A percentile compares a stretch with the other conserved stretches of the same genome.
These are phyloP conservation scores for Phytopythium delawarense DNA, from an alignment of 352 stramenopile species.

Conservation along the genomic window DNA sequence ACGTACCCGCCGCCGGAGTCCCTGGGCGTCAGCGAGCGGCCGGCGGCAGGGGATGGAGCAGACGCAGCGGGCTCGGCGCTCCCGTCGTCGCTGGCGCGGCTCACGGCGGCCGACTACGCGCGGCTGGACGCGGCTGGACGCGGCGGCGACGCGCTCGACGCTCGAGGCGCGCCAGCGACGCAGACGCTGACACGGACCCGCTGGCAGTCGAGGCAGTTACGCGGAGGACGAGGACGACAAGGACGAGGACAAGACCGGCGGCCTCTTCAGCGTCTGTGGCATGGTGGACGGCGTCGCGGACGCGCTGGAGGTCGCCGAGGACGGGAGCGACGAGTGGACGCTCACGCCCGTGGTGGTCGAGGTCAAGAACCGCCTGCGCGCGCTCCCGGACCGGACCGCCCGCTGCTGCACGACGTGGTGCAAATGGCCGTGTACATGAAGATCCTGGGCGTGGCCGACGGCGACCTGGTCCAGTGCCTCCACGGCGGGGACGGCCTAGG, in stretches of 20 bases:
- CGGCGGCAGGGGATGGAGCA: neutral
- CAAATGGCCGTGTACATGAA: conserved; percentile 85
- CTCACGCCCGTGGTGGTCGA: conserved; percentile 64
- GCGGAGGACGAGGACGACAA: neutral
- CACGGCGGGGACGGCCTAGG: conserved; percentile 20
- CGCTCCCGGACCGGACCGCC: conserved; percentile 47
- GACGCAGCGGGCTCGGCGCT: neutral
- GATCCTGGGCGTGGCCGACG: conserved; percentile 53
- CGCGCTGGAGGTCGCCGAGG: conserved; percentile 37
- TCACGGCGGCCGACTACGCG: conserved; percentile 18
- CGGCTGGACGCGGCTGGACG: conserved; percentile 22
- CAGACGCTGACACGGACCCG: neutral
- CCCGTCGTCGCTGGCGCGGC: neutral
- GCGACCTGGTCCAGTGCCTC: conserved; percentile 72
- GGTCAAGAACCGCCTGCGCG: conserved; percentile 71
- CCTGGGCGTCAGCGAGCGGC: neutral
- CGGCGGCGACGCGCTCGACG: conserved; percentile 14
- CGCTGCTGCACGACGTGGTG: conserved; percentile 68
- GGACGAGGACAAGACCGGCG: conserved; percentile 3
- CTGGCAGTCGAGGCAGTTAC: conserved; percentile 9
- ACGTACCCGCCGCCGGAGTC: conserved; percentile 31
- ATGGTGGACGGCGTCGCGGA: conserved; percentile 80
- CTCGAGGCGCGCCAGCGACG: neutral
- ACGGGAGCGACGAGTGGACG: conserved; percentile 58
- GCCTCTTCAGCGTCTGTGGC: conserved; percentile 70